Base-by-base conservation (phyloP, 768 basidiomycete genomes). In the Piloderma croceum region DNA sequence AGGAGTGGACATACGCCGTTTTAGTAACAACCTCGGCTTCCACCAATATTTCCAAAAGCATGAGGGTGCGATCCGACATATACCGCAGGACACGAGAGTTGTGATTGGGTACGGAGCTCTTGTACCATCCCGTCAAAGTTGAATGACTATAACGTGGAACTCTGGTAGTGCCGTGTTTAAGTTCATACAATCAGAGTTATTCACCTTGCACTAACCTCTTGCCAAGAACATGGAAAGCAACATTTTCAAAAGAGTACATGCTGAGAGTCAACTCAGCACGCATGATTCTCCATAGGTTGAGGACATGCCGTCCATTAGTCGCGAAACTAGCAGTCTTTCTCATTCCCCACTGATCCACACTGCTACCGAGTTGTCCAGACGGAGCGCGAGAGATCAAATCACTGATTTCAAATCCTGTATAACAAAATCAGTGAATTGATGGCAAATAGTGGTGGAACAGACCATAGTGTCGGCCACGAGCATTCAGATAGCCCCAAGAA, bases 241-340 rank as follows among this genome's bases (percentile, higher is more conserved):
- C 81, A 49, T 93, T 90, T 62, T 97, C 94, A 47, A 98, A 84
- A 0, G 87, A 80, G 60, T 98, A 92, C 44, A 75, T 79, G 24
- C 71, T 75, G 39, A 97, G 62, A 15, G 72, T 79, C 44, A 81
- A 76, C 51, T 98, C 94, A 1, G 79, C 77, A 24, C 90, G 81
- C 76, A 97, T 87, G 38, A 97, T 77, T 41, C 92, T 71, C 92
- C 92, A 97, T 11, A 90, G 62, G 50, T 98, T 96, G 34, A 99
- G 68, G 24, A 94, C 84, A 56, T 99, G 93, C 13, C 96, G 73
- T 1, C 96, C 96, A 17, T 74, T 68, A 27, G 92, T 81, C 46
- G 79, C 82, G 61, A 99, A 84, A 2, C 83, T 87, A 2, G 91
- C 84, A 3, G 81, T 79, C 46, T 85, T 83, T 36, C 76, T 73